Evolutionary conservation across 805 yeast species (phyloP).

Genomic region (Wickerhamomyces xylosicus): DNA sequence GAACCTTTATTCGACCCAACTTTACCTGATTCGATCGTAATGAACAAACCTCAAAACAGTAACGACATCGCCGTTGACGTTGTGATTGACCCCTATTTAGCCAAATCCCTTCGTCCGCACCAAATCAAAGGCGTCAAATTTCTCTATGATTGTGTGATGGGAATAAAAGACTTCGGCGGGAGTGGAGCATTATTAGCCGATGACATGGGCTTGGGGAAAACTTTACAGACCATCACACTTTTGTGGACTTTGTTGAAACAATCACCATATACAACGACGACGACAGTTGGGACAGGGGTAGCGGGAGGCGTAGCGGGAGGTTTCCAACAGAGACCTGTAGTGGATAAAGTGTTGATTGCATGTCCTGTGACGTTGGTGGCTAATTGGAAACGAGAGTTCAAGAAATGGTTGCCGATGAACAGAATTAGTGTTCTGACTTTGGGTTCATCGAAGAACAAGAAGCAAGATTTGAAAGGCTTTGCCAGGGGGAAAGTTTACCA

Average conservation of each 20-base stretch:
- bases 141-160: slow-evolving; percentile 76
- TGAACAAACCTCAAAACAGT: slow-evolving; percentile 23
- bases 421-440: slow-evolving; percentile 56
- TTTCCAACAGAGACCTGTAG: slow-evolving; percentile 27
- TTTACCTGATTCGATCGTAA: slow-evolving; percentile 27
- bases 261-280: slow-evolving; percentile 42
- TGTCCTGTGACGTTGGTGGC: slow-evolving; percentile 86
- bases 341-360: slow-evolving; percentile 60
- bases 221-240: slow-evolving; percentile 73
- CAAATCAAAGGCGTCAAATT: slow-evolving; percentile 80
- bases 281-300: no score
- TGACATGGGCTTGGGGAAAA: slow-evolving; percentile 95
- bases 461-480: slow-evolving; percentile 17
- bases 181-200: slow-evolving; percentile 85
- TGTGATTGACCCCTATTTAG: slow-evolving; percentile 49
- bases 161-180: slow-evolving; percentile 38
- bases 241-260: slow-evolving; percentile 74
- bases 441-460: slow-evolving; percentile 35
- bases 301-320: no score
- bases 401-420: slow-evolving; percentile 64
- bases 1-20: slow-evolving; percentile 31
- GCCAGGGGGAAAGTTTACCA: slow-evolving; percentile 66
- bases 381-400: slow-evolving; percentile 85
- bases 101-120: slow-evolving; percentile 60
- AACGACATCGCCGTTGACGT: slow-evolving; percentile 39